Evolutionary conservation across 2,329 filamentous ascomycete species (phyloP).

Genomic region (Pyricularia sp.): DNA sequence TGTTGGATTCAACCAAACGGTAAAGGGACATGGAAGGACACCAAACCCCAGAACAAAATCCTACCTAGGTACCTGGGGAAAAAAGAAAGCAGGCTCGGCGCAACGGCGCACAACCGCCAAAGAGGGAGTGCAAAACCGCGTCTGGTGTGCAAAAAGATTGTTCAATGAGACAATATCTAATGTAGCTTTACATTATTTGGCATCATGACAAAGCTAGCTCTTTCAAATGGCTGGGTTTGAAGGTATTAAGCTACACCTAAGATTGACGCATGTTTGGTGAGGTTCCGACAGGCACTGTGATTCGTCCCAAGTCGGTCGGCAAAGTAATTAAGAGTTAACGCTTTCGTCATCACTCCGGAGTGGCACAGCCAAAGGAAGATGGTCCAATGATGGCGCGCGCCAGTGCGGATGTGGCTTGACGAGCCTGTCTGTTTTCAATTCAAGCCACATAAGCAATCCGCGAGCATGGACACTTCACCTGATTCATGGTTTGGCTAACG

Average conservation of each 20-base stretch:
- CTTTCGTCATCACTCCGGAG: neutral
- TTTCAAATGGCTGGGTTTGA: neutral
- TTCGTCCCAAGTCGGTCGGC: neutral
- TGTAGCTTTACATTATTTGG: neutral
- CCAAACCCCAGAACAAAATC: neutral
- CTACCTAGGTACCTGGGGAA: neutral
- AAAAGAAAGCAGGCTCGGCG: neutral
- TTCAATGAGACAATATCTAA: neutral
- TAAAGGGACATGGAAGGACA: too few relatives aligned
- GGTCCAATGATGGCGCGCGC: neutral
- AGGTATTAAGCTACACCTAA: neutral
- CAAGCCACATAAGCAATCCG: neutral
- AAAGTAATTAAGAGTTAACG: neutral
- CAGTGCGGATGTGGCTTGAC: neutral
- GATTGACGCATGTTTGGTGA: neutral
- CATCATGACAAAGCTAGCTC: neutral
- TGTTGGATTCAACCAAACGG: neutral
- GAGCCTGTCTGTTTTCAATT: neutral
- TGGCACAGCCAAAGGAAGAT: neutral
- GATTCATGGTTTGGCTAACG: too few relatives aligned
- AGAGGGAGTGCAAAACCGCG: too few relatives aligned
- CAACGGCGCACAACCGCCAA: neutral
- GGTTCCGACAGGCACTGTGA: neutral
- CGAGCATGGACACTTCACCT: too few relatives aligned
- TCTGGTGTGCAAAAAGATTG: neutral